phyloP scores from a whole-genome alignment of 805 yeast species.

The Cyberlindnera lachancei region DNA sequence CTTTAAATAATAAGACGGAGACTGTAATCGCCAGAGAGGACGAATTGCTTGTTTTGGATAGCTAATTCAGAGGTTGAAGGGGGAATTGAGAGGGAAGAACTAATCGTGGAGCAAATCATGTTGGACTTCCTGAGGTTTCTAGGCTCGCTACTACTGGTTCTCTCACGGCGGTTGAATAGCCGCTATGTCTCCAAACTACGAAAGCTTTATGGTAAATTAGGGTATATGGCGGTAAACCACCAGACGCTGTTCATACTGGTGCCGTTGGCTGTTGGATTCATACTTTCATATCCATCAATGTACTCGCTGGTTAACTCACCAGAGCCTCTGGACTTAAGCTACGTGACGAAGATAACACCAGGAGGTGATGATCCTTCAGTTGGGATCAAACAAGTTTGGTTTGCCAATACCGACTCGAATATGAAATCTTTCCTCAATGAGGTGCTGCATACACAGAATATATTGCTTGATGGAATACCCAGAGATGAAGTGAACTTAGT shows the following conservation, averaged over 20 bases:
- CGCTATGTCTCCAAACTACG: conserved; percentile 9
- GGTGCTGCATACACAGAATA: conserved; percentile 28
- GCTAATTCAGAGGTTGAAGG: too few species aligned
- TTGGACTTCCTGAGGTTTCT: conserved; percentile 16
- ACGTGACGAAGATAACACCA: conserved; percentile 11
- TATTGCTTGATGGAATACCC: conserved; percentile 20
- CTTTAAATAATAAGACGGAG: too few species aligned
- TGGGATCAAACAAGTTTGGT: conserved; percentile 17
- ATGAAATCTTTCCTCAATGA: conserved; percentile 24
- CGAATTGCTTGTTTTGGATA: too few species aligned
- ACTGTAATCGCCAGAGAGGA: too few species aligned
- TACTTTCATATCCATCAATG: conserved; percentile 42
- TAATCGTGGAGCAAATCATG: too few species aligned
- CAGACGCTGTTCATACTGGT: conserved; percentile 39
- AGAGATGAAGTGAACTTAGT: conserved; percentile 28
- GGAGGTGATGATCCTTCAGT: conserved; percentile 11
- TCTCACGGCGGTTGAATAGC: conserved; percentile 11
- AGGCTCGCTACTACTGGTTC: conserved; percentile 13
- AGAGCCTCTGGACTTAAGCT: conserved; percentile 11
- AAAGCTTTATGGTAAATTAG: conserved; percentile 18
- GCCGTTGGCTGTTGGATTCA: conserved; percentile 40
- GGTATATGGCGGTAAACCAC: conserved; percentile 25
- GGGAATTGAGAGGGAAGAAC: too few species aligned
- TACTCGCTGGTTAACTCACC: conserved; percentile 28
- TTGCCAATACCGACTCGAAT: conserved; percentile 1